phyloP scores from a whole-genome alignment of 176 grass and related monocot species.

The Carex parvula region DNA sequence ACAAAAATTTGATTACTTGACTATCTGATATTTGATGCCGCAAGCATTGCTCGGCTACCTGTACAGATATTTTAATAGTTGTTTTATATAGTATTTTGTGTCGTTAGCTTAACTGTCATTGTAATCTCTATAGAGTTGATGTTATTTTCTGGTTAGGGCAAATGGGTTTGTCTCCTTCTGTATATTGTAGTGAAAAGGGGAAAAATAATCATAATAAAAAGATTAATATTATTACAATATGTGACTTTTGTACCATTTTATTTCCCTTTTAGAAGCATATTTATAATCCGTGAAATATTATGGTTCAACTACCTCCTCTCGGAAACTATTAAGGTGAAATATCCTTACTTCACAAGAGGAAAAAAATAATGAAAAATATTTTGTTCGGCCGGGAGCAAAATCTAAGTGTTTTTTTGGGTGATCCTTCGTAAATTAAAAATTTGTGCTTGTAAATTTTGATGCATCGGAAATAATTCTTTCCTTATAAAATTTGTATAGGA shows the following conservation, averaged over 20 bases:
- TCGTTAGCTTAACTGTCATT: not conserved
- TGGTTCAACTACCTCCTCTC: not conserved
- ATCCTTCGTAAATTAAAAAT: too few relatives aligned
- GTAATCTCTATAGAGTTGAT: not conserved
- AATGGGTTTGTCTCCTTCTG: not conserved
- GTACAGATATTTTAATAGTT: constrained; percentile 22
- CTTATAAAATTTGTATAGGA: too few relatives aligned
- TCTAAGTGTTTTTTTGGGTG: too few relatives aligned
- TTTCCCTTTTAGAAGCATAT: not conserved
- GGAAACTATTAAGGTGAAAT: not conserved
- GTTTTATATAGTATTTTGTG: not conserved
- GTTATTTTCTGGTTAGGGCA: not conserved
- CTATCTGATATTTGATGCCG: constrained; percentile 11
- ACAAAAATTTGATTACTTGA: constrained; percentile 5
- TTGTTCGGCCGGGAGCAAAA: too few relatives aligned
- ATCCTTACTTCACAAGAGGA: not conserved
- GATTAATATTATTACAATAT: not conserved
- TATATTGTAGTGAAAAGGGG: constrained; percentile 10
- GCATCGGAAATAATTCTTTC: too few relatives aligned
- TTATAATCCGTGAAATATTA: not conserved
- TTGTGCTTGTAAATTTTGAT: too few relatives aligned
- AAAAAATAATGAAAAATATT: not conserved
- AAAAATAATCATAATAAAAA: not conserved
- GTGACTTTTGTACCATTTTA: not conserved
- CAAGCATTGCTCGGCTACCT: constrained; percentile 9